phyloP scores from a whole-genome alignment of 257 asterid species.

The Nicotiana noctiflora region DNA sequence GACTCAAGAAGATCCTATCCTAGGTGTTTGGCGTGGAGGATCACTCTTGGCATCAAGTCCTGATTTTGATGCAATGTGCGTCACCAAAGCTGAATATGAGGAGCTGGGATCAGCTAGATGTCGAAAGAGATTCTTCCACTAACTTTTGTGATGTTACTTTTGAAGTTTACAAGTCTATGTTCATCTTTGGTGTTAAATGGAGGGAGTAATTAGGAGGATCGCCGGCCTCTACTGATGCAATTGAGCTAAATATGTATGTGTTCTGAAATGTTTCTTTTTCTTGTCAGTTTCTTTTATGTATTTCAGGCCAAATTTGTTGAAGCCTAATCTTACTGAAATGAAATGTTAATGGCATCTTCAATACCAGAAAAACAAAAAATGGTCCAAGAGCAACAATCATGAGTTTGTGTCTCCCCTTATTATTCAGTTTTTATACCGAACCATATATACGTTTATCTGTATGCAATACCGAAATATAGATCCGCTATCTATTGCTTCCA shows the following conservation, averaged over 20 bases:
- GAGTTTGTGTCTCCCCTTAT: too few relatives aligned
- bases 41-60: constrained; percentile 96
- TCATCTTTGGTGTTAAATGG: neutral
- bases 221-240: neutral
- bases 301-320: neutral
- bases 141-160: constrained; percentile 16
- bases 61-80: constrained; percentile 90
- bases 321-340: neutral
- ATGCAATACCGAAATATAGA: neutral
- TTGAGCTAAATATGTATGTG: neutral
- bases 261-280: neutral
- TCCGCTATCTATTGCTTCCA: neutral
- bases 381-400: too few relatives aligned
- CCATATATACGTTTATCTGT: neutral
- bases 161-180: neutral
- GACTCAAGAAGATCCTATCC: constrained; percentile 84
- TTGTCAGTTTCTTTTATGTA: neutral
- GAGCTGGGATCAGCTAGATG: constrained; percentile 90
- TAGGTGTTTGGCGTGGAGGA: constrained; percentile 99
- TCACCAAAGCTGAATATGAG: constrained; percentile 92
- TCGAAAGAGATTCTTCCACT: constrained; percentile 80
- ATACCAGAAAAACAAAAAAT: neutral
- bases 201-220: neutral
- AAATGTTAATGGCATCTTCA: neutral
- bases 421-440: neutral